Evolutionary conservation across 306 rosid genomes (phyloP), one percentile per base, ranked within the genome.

Genomic region (Prunus mira): DNA sequence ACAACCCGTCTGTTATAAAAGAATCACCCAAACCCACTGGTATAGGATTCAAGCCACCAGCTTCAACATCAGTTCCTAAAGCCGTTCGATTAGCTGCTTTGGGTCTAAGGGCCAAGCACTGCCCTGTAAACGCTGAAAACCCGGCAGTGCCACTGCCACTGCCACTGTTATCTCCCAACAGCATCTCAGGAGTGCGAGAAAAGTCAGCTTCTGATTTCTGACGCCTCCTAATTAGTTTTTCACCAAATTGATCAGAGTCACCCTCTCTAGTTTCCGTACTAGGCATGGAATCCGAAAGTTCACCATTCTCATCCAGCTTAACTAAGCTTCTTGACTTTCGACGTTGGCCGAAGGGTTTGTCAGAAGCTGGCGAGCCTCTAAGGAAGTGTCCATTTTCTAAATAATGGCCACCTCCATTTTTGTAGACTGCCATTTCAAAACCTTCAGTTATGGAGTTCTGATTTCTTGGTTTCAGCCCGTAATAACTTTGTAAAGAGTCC

Each of bases 401-500:
- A 79, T 81, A 69, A 73, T 69, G 78, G 46, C 82, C 55, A 57
- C 62, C 24, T 60, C 52, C 85, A 79, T 78, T 84, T 56, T 71
- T 69, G 67, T 78, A 79, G 43, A 69, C 71, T 22, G 77, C 74
- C 84, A 84, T 79, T 69, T 85, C 89, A 61, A 74, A 80, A 45
- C 78, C 69, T 74, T 85, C 90, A 18, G 71, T 45, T 19, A 8
- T 34, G 60, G 80, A 72, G 72, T 79, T 83, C 80, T 66, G 82
- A 43, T 75, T 77, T 22, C 66, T 67, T 66, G 87, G 75, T 74
- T 84, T 87, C 28, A 90, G 96, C 75, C 94, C 94, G 82, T 88
- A 90, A 74, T 80, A 91, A 78, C 91, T 97, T 75, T 86, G 97
- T 82, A 91, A 86, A 74, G 93, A 86, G 88, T 78, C 79, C 96